Base-by-base conservation (phyloP, 176 grass and related monocot genomes). In the Ampelocalamus luodianensis region DNA sequence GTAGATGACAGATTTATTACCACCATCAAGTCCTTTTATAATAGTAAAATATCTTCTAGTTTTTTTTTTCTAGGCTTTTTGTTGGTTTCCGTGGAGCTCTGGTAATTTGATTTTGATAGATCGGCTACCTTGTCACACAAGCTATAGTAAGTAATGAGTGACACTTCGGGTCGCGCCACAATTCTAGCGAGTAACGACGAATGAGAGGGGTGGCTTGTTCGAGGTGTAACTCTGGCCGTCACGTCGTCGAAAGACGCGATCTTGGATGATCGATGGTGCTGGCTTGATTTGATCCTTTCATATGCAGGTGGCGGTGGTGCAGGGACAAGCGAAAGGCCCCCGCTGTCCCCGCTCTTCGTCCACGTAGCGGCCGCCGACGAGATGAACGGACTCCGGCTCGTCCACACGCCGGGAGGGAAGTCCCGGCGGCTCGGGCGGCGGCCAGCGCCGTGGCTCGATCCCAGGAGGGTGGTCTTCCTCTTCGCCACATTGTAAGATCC, bases 401-500 rank as follows among this genome's bases (percentile, higher is more conserved):
- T 89, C 8, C 77, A 85, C 87, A 88, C 91, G 36, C 92, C 79
- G 3, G 87, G 84, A 34, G 85, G 87, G 5, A 93, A 93, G 85
- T 86, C 59, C 13, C 86, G 92, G 32, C 89, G 96, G 63, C 64
- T 90, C 18, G 87, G 82, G 15, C 55, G 93, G 85, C 80, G 87
- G 1, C 80, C 89, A 16, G 88, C 94, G 86, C 91, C 91, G 49
- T 95, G 91, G 93, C 83, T 98, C 42, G 92, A 98, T 53, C 89
- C 95, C 1, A 79, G 91, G 70, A 82, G 91, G 85, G 89, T 98
- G 14, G 90, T 98, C 51, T 77, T 98, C 91, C 68, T 91, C 68
- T 98, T 98, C 84, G 96, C 96, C 75, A 90, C 96, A 10, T 61
- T 98, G 96, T 98, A 93, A 95, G 46, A 68, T 81, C 48, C 64